These are phyloP conservation scores for Verticillium nonalfalfae DNA, from an alignment of 2,329 filamentous ascomycete species.

Conservation along the genomic window DNA sequence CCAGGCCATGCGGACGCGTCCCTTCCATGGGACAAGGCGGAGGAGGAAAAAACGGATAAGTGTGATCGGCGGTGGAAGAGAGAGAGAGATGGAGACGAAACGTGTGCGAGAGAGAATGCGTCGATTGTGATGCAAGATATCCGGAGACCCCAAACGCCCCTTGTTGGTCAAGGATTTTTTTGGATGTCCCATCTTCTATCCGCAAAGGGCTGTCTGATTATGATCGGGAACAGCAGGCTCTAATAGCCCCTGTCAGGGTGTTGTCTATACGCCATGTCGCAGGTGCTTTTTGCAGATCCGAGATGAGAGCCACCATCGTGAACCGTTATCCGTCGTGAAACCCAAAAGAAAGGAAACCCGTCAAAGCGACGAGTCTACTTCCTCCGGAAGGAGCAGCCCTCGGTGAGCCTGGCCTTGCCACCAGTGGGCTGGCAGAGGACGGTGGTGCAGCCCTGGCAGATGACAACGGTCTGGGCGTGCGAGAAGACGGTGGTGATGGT, in stretches of 20 bases:
- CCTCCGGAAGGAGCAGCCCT: conserved; percentile 99
- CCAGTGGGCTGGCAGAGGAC: conserved; percentile 99
- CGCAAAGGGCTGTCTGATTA: conserved; percentile 44
- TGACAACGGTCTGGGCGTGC: conserved; percentile 99
- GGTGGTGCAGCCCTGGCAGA: conserved; percentile 99
- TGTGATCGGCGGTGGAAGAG: conserved; percentile 19
- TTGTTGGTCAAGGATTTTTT: conserved; percentile 49
- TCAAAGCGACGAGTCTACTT: conserved; percentile 69
- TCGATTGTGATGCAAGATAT: conserved; percentile 66
- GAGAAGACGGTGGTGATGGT: conserved; percentile 99
- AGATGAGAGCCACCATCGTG: conserved; percentile 34
- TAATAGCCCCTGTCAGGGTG: conserved; percentile 24
- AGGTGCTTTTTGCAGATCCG: conserved; percentile 50
- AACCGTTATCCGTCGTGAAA: conserved; percentile 43
- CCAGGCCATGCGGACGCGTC: conserved; percentile 37
- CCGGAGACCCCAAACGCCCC: conserved; percentile 72
- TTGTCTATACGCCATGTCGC: conserved; percentile 45
- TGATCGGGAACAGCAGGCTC: conserved; percentile 29
- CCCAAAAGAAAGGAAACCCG: conserved; percentile 39
- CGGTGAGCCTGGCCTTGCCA: conserved; percentile 97
- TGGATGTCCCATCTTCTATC: conserved; percentile 66
- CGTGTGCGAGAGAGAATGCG: conserved; percentile 1
- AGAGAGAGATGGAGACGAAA: background rate
- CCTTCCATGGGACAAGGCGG: background rate
- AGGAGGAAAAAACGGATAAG: conserved; percentile 7